Base-by-base conservation (phyloP, 352 stramenopile genomes). In the Elongisporangium undulatum region DNA sequence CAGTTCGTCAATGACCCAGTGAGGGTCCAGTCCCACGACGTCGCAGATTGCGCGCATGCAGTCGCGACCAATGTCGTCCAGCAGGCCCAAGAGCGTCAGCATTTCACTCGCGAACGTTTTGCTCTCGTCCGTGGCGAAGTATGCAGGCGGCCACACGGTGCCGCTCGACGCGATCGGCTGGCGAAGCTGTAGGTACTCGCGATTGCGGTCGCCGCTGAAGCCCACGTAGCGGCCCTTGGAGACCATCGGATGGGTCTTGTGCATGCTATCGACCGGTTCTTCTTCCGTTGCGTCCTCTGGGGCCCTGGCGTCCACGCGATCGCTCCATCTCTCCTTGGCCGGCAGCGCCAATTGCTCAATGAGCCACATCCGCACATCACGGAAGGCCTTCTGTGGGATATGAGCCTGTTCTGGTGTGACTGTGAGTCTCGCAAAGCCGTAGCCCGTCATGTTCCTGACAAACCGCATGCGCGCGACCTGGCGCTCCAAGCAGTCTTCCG, bases 11-110 rank as follows among this genome's bases (percentile, higher is more conserved):
- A 93, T 68, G 17, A 94, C 20, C 78, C 79, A 94, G 8, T 61
- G 20, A 8, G 75, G 58, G 53, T 93, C 79, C 9, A 94, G 66
- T 45, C 87, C 88, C 3, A 91, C 65, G 17, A 86, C 45, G 7
- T 90, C 76, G 51, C 83, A 94, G 19, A 93, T 71, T 17, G 83
- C 79, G 16, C 74, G 72, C 82, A 94, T 89, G 55, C 85, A 94
- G 58, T 90, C 76, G 24, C 82, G 80, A 9, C 74, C 77, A 45
- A 94, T 64, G 59, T 70, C 60, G 53, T 94, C 83, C 12, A 94
- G 70, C 17, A 90, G 29, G 17, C 86, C 61, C 23, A 93, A 8
- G 4, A 93, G 62, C 17, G 39, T 56, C 29, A 93, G 54, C 76
- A 94, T 67, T 26, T 91, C 65, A 7, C 54, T 67, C 9, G 83